Evolutionary conservation across 768 basidiomycete species (phyloP), one percentile per base, ranked within the genome.

Genomic region (Kwoniella sp.): DNA sequence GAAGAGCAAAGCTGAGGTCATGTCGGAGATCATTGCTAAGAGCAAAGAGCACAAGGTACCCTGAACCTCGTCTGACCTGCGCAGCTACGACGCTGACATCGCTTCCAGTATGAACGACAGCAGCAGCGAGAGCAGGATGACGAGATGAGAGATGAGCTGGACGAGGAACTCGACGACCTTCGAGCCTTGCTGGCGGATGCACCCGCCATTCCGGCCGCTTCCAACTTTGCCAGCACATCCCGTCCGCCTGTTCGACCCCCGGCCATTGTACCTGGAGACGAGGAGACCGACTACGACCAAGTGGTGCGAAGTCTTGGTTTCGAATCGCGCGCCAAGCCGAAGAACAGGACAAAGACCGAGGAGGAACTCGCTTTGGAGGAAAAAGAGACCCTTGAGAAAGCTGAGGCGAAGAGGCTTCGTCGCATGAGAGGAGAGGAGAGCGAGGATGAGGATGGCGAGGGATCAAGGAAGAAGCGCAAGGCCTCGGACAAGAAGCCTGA

Each of bases 11-110:
- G 85, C 88, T 1, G 92, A 99, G 67, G 88, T 96, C 56, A 98
- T 99, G 95, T 83, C 87, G 0, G 95, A 99, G 72, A 87, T 99
- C 28, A 89, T 99, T 38, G 87, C 89, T 1, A 99, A 98, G 76
- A 92, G 89, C 76, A 99, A 99, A 75, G 83, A 84, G 43, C 84
- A 98, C 77, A 96, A 93, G 79, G 93, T 89, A 62, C 26, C 75
- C 11, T 33, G 15, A 31, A 3, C 15, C 14, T 20, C 36, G 1
- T 28, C 3, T 7, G n/a, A 34, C 7, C 5, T 23, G 22, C 19
- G 12, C 14, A 5, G 20, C 4, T 11, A 34, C 23, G 5, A 23
- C 37, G 38, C 60, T 62, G 38, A 62, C 28, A 14, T 3, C 26
- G 19, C 20, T 25, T 29, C 15, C 52, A 98, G 93, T 76, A 87